These are phyloP conservation scores for Diutina neorugosa DNA, from an alignment of 1,139 yeast species.

Conservation along the genomic window DNA sequence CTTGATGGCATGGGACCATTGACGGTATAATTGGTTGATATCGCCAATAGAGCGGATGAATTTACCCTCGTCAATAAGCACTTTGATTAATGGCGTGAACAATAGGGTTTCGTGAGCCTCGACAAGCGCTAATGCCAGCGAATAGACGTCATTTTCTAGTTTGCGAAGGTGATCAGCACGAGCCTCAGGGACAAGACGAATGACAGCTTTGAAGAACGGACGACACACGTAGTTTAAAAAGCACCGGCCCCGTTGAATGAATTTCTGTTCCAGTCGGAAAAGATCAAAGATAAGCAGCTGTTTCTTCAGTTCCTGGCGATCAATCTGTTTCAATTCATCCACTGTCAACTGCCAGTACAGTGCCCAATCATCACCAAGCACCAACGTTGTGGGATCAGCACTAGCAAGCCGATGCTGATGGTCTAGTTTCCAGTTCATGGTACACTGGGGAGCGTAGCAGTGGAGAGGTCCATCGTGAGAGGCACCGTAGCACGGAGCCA, in stretches of 20 bases:
- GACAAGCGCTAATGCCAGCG: slow-evolving; percentile 50
- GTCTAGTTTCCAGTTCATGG: slow-evolving; percentile 24
- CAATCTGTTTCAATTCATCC: slow-evolving; percentile 42
- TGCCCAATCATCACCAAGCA: slow-evolving; percentile 54
- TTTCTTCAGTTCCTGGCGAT: slow-evolving; percentile 43
- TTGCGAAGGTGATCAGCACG: slow-evolving; percentile 24
- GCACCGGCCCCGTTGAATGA: slow-evolving; percentile 55
- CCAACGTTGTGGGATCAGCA: slow-evolving; percentile 25
- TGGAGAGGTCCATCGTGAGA: slow-evolving; percentile 9
- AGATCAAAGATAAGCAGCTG: slow-evolving; percentile 75
- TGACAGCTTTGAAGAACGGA: slow-evolving; percentile 36
- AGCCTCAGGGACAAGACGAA: slow-evolving; percentile 22
- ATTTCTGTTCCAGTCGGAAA: slow-evolving; percentile 64
- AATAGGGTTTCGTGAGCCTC: slow-evolving; percentile 44
- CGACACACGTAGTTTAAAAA: slow-evolving; percentile 42
- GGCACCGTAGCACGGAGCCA: background rate
- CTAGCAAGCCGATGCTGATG: slow-evolving; percentile 23
- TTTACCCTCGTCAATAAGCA: slow-evolving; percentile 45
- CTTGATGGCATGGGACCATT: slow-evolving; percentile 55
- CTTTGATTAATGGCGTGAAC: slow-evolving; percentile 37
- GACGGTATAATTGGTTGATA: slow-evolving; percentile 50
- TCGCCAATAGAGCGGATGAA: slow-evolving; percentile 39
- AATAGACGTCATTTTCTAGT: slow-evolving; percentile 50
- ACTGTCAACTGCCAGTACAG: slow-evolving; percentile 59
- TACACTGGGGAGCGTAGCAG: slow-evolving; percentile 29